Percentiles rank a stretch among this genome's conserved stretches.
Evolutionary conservation across 106 monocot genomes (phyloP).

Genomic region (Alisma plantagoaquatica): DNA sequence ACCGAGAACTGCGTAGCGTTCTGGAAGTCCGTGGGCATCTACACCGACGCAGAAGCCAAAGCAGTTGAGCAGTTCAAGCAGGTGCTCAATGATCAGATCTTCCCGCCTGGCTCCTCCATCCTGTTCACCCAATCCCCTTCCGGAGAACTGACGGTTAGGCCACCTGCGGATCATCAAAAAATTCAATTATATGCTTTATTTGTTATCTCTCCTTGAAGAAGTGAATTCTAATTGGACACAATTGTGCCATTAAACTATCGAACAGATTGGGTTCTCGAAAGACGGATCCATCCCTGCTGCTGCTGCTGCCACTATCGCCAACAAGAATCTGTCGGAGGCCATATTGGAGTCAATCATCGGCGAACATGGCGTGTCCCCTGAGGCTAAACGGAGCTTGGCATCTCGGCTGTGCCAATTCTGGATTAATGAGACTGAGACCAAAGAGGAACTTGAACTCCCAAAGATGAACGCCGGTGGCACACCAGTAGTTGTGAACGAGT

Average conservation of each 20-base stretch:
- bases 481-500: no score
- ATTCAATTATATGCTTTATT: no score
- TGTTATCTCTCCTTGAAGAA: not conserved
- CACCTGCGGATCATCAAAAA: not conserved
- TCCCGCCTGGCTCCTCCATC: constrained; percentile 33
- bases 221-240: not conserved
- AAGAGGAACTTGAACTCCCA: no score
- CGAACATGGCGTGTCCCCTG: constrained; percentile 49
- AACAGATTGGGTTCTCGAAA: constrained; percentile 49
- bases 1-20: constrained; percentile 22
- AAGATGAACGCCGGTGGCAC: no score
- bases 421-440: no score
- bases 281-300: constrained; percentile 17
- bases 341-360: constrained; percentile 56
- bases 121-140: constrained; percentile 25
- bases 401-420: no score
- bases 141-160: constrained; percentile 18
- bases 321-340: constrained; percentile 26
- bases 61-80: constrained; percentile 28
- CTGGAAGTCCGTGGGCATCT: constrained; percentile 30
- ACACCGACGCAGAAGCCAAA: constrained; percentile 20
- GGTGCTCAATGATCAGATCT: constrained; percentile 14
- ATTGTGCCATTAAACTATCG: not conserved
- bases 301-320: constrained; percentile 24
- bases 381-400: constrained; percentile 41